Evolutionary conservation across 129 eudicot species (phyloP), one percentile per base, ranked within the genome.

Genomic region (Lactuca saligna): DNA sequence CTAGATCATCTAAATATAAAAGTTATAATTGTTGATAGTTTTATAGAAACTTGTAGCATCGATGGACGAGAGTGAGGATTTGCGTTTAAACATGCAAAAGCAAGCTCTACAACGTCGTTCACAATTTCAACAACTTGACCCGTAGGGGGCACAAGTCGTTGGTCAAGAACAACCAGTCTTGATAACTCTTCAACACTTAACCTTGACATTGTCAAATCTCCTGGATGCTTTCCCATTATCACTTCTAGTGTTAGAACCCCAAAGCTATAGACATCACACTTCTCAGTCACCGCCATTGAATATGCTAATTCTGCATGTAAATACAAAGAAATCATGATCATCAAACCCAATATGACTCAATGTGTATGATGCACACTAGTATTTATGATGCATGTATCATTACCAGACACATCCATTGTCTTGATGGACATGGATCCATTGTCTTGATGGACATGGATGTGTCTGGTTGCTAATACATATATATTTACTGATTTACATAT

Each of bases 31-130:
- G 31, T 63, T 3, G 63, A 39, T 29, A 81, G 38, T 35, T 57
- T 48, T 13, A 1, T 29, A 20, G 70, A 78, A 17, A 81, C 80
- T 50, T 66, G 65, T 17, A 35, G 68, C 82, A 82, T 79, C 12
- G 53, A 72, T 62, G 87, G 90, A 7, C 84, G 73, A 12, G 33
- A 66, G 5, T 51, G 44, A 0, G 79, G 82, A 42, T 15, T 79
- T 13, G 61, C 34, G 57, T 53, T 58, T n/a, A 82, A 3, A 16
- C 90, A 82, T 31, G 59, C 49, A 14, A 63, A 63, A 2, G 84
- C 83, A n/a, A 74, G 8, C 35, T 69, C 68, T 4, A 54, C 56
- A 12, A 56, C n/a, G 4, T 4, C 3, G 37, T 33, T 49, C 54
- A 77, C 54, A 64, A 68, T 56, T 29, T 51, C 59, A 6, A 46